Conservation (phyloP, 345 rosid species). For the Cardiospermum halicacabum region DNA sequence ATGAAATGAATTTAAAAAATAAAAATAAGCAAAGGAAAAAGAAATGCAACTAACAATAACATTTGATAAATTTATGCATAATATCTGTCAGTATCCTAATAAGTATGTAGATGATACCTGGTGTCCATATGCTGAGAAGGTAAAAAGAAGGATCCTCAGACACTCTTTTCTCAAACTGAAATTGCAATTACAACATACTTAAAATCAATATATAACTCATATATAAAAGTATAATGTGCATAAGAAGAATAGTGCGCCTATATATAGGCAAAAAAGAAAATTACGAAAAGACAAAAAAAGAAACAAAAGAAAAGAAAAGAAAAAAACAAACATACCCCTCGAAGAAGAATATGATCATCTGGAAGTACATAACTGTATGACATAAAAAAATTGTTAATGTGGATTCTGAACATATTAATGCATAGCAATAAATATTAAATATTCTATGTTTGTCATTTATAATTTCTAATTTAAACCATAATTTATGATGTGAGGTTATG, state of each 20-base stretch:
- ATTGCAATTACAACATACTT: not conserved
- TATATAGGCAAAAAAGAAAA: too few species aligned
- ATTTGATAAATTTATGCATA: not conserved
- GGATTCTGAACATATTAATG: too few species aligned
- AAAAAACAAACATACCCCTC: constrained; percentile 38
- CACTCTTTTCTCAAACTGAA: constrained; percentile 47
- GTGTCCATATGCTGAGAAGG: constrained; percentile 62
- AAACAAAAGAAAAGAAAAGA: too few species aligned
- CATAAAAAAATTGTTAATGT: too few species aligned
- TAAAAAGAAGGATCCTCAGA: constrained; percentile 41
- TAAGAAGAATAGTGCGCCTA: too few species aligned
- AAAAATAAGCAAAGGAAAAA: too few species aligned
- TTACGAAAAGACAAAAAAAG: too few species aligned
- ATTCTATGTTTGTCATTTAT: not conserved
- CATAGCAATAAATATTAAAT: not conserved
- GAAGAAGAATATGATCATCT: constrained; percentile 40
- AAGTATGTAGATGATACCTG: constrained; percentile 30
- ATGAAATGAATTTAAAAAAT: too few species aligned
- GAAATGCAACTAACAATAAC: not conserved
- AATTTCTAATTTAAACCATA: too few species aligned
- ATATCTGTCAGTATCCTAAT: not conserved
- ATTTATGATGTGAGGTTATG: not conserved
- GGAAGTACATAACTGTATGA: constrained; percentile 59
- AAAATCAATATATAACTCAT: not conserved
- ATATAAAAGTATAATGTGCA: too few species aligned